Base-by-base conservation (phyloP, 345 rosid genomes). In the Turritis glabra region DNA sequence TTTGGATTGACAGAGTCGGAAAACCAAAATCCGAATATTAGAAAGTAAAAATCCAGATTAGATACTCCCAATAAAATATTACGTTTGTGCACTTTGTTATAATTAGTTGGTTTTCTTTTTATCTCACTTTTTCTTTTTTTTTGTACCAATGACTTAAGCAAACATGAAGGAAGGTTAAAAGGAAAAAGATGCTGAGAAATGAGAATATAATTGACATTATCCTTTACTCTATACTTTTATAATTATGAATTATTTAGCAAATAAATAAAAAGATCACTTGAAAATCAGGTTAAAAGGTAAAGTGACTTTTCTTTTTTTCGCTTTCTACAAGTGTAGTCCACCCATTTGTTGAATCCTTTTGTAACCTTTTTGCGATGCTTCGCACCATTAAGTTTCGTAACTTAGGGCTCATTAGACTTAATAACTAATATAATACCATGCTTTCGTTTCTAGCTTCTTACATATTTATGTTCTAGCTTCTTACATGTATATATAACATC, bases 201-300 rank as follows among this genome's bases (percentile, higher is more conserved):
- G 41, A 69, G 44, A 76, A 52, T 43, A 58, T 10, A 37, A 74
- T 51, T 63, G 56, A 17, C 19, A 54, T 69, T 54, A 62, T 62
- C 71, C 41, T 11, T 52, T 41, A 52, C 48, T 29, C 57, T 43
- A 41, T 61, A 18, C 52, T 40, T 64, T 68, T 62, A 11, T 56
- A 62, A 22, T 68, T 40, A 6, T 58, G 2, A 14, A 30, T 41
- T 27, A 55, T 33, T 13, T 4, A 7, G 63, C 52, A 26, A 6
- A 44, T 17, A 53, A 67, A 15, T 5, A 23, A 5, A 59, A 35
- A 25, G 14, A 55, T 63, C 53, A 62, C 53, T 63, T 35, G 52
- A 53, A 70, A 76, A 53, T 60, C 70, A 70, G 76, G 80, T 77
- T 64, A 21, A 70, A 70, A 77, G 80, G 54, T 53, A 64, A 64